These are phyloP conservation scores for Clathrus columnatus DNA, from an alignment of 768 basidiomycete species.

Conservation along the genomic window DNA sequence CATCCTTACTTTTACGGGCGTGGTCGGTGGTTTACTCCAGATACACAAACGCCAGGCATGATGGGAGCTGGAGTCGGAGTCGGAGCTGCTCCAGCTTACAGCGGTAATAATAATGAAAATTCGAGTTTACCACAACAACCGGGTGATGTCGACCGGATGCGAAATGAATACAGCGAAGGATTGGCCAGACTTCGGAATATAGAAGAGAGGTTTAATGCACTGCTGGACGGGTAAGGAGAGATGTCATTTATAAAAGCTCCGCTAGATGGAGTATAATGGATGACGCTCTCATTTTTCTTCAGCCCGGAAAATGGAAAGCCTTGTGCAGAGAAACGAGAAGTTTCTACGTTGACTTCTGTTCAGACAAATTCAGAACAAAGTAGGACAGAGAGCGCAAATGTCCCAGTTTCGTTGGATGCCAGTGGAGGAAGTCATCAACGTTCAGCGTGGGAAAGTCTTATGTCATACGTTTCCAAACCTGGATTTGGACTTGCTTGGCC, in stretches of 20 bases:
- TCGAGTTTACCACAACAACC: neutral
- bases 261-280: neutral
- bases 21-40: too few species aligned
- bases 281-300: neutral
- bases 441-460: neutral
- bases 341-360: neutral
- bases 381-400: neutral
- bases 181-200: neutral
- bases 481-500: neutral
- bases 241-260: neutral
- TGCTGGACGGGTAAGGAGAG: neutral
- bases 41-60: too few species aligned
- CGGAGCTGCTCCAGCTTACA: neutral
- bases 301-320: neutral
- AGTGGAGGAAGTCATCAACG: neutral
- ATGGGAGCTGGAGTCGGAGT: too few species aligned
- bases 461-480: neutral
- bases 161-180: neutral
- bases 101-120: neutral
- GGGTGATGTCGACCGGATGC: neutral
- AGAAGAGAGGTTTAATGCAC: neutral
- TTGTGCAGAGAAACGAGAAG: too few species aligned
- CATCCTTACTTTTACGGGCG: too few species aligned
- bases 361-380: neutral
- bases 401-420: too few species aligned